Conservation (phyloP, 106 monocot species). For the Amphibolis antarctica region DNA sequence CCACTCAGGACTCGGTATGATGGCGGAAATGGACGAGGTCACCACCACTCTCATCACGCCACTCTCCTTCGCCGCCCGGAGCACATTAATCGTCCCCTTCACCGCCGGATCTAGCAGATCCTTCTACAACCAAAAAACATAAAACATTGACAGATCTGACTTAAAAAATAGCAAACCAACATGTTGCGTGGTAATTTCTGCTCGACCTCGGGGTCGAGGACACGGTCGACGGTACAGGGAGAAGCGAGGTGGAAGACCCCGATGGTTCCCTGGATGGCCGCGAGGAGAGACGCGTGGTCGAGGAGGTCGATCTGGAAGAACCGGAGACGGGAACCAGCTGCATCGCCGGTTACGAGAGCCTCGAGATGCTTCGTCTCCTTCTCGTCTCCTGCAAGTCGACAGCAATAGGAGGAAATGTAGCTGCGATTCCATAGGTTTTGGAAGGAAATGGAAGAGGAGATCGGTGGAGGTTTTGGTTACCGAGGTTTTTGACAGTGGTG, state of each 20-base stretch:
- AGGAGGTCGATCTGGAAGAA: slow-evolving; percentile 29
- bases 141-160: neutral
- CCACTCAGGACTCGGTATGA: slow-evolving; percentile 67
- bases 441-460: neutral
- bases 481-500: slow-evolving; percentile 61
- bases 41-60: slow-evolving; percentile 67
- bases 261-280: slow-evolving; percentile 6
- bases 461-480: slow-evolving; percentile 15
- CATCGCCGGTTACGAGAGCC: slow-evolving; percentile 27
- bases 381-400: slow-evolving; percentile 35
- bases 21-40: slow-evolving; percentile 78
- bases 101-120: slow-evolving; percentile 78
- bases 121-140: slow-evolving; percentile 10
- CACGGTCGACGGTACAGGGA: slow-evolving; percentile 26
- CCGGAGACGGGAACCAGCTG: slow-evolving; percentile 7
- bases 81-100: slow-evolving; percentile 85
- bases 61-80: slow-evolving; percentile 56
- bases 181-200: too few species aligned
- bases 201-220: slow-evolving; percentile 57
- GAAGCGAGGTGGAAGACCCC: slow-evolving; percentile 28
- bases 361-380: slow-evolving; percentile 63
- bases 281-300: slow-evolving; percentile 10
- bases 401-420: neutral
- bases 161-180: too few species aligned
- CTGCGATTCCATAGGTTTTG: neutral